Percentiles rank a stretch among this genome's conserved stretches.
Evolutionary conservation across 176 grass and related monocot genomes (phyloP).

Genomic region (bread wheat (Triticum aestivum)): DNA sequence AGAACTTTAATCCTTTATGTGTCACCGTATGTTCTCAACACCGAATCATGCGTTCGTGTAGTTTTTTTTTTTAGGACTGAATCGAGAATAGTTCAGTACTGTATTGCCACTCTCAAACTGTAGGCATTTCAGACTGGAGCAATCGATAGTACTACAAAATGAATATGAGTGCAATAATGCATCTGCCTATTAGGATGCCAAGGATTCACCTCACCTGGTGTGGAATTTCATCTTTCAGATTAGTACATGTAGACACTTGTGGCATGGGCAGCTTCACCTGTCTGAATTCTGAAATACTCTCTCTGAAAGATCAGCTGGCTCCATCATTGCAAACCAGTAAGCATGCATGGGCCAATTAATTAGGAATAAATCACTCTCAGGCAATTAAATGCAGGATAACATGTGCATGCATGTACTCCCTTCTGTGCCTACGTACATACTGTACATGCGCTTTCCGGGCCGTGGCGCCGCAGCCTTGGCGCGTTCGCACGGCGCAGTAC

Average conservation of each 20-base stretch:
- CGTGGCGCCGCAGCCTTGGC: no score
- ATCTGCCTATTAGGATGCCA: background rate
- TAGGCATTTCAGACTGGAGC: background rate
- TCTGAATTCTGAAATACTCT: conserved; percentile 24
- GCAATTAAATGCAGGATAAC: no score
- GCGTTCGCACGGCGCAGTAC: no score
- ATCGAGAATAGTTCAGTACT: background rate
- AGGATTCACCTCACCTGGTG: conserved; percentile 7
- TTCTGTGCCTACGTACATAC: background rate
- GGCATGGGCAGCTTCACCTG: conserved; percentile 39
- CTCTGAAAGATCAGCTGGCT: conserved; percentile 23
- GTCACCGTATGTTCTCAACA: background rate
- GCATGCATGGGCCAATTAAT: no score
- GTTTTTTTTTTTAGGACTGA: background rate
- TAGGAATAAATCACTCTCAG: no score
- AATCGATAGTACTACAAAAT: background rate
- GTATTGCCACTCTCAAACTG: background rate
- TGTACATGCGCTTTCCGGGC: no score
- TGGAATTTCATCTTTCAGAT: background rate
- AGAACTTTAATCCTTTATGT: conserved; percentile 18
- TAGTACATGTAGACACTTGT: background rate
- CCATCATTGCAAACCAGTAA: conserved; percentile 15
- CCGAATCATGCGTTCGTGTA: background rate
- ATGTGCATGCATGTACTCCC: no score
- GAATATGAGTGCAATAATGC: background rate